These are phyloP conservation scores for Camelina laxa DNA, from an alignment of 345 rosid species.

Conservation along the genomic window DNA sequence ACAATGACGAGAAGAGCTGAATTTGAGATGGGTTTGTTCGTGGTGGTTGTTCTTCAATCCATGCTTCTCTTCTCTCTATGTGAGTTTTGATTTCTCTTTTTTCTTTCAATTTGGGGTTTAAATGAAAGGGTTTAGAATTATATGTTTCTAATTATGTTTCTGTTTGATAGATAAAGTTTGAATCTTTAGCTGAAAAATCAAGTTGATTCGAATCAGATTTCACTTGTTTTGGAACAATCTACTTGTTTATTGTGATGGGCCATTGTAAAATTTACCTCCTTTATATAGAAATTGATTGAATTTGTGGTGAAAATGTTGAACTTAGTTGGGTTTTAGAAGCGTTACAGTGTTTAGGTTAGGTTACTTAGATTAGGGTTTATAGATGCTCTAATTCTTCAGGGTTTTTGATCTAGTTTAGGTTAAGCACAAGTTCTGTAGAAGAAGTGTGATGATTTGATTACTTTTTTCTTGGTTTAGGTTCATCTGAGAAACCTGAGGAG, in stretches of 20 bases:
- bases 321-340: slow-evolving; percentile 9
- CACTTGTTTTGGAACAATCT: slow-evolving; percentile 46
- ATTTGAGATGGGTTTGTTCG: slow-evolving; percentile 41
- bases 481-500: slow-evolving; percentile 45
- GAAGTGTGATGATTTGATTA: slow-evolving; percentile 11
- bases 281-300: neutral
- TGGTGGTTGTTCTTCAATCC: slow-evolving; percentile 41
- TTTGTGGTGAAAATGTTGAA: slow-evolving; percentile 1
- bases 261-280: slow-evolving; percentile 17
- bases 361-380: slow-evolving; percentile 28
- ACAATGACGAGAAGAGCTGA: slow-evolving; percentile 38
- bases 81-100: slow-evolving; percentile 18
- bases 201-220: slow-evolving; percentile 34
- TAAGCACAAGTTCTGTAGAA: neutral
- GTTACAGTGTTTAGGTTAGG: slow-evolving; percentile 19
- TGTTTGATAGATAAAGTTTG: slow-evolving; percentile 13
- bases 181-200: slow-evolving; percentile 25
- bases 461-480: slow-evolving; percentile 52
- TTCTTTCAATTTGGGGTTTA: slow-evolving; percentile 27
- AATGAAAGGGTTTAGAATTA: neutral
- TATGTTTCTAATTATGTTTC: slow-evolving; percentile 44
- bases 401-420: too few relatives aligned
- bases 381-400: too few relatives aligned
- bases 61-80: slow-evolving; percentile 38
- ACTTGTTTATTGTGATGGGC: slow-evolving; percentile 42